Conservation (phyloP, 2,329 filamentous ascomycete species). For the Xylaria sp. region DNA sequence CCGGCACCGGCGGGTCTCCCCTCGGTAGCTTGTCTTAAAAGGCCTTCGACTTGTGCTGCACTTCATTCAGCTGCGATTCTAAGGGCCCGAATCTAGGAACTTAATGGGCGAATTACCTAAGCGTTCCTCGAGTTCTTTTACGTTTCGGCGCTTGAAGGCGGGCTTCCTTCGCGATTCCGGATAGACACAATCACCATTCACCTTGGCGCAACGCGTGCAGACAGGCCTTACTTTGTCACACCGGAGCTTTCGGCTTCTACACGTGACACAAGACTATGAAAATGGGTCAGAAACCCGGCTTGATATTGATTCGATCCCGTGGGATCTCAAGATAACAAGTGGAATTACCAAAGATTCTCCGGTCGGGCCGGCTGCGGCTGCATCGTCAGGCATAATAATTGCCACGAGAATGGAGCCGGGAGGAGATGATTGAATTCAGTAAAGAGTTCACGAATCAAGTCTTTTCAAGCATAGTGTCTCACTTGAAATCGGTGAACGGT, state of each 20-base stretch:
- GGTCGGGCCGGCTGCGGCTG: constrained; percentile 34
- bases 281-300: constrained; percentile 34
- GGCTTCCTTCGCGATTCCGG: constrained; percentile 90
- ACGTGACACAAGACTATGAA: constrained; percentile 57
- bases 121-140: constrained; percentile 88
- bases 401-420: constrained; percentile 8
- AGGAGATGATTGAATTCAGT: constrained; percentile 3
- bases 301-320: constrained; percentile 13
- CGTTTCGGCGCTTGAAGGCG: constrained; percentile 87
- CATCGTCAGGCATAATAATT: constrained; percentile 42
- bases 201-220: constrained; percentile 80
- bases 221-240: constrained; percentile 84
- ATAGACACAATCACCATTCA: constrained; percentile 83
- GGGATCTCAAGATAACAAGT: constrained; percentile 19
- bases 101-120: constrained; percentile 68
- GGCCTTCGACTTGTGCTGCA: constrained; percentile 81
- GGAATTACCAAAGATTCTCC: constrained; percentile 45
- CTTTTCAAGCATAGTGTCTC: constrained; percentile 13
- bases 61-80: constrained; percentile 36
- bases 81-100: background rate
- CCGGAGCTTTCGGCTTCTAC: constrained; percentile 84
- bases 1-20: background rate
- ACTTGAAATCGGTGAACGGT: constrained; percentile 11
- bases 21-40: constrained; percentile 73
- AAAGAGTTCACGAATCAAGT: background rate